Evolutionary conservation across 1,284 basidiomycete genomes (phyloP).

Genomic region (Vanrija pseudolonga): DNA sequence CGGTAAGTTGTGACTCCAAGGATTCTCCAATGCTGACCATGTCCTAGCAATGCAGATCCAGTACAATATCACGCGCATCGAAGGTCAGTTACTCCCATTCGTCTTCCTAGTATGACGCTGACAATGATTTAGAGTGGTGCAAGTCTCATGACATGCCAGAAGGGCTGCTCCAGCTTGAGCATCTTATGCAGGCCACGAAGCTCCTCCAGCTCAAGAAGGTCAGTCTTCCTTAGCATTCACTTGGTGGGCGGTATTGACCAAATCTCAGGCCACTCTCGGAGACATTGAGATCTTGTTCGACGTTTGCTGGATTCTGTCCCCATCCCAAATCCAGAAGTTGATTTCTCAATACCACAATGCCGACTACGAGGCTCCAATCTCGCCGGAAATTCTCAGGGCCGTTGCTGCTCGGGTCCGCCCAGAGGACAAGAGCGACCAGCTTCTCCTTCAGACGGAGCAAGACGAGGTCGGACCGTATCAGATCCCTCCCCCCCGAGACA

Average conservation of each 20-base stretch:
- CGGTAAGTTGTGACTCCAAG: conserved; percentile 57
- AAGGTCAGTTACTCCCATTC: conserved; percentile 48
- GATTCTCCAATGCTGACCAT: background rate
- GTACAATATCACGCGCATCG: conserved; percentile 96
- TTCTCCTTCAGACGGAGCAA: conserved; percentile 87
- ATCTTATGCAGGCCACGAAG: conserved; percentile 99
- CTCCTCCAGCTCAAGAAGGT: conserved; percentile 97
- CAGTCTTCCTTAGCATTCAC: conserved; percentile 20
- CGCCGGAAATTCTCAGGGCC: conserved; percentile 91
- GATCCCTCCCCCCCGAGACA: conserved; percentile 45
- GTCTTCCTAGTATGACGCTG: conserved; percentile 31
- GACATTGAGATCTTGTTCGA: conserved; percentile 99
- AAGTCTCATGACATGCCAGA: conserved; percentile 99
- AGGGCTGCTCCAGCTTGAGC: conserved; percentile 93
- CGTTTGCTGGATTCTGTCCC: conserved; percentile 99
- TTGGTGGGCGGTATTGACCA: background rate
- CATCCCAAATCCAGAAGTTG: conserved; percentile 98
- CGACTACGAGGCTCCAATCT: conserved; percentile 86
- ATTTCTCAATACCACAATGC: conserved; percentile 98
- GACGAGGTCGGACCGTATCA: conserved; percentile 81
- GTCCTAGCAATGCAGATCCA: conserved; percentile 93
- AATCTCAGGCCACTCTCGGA: conserved; percentile 68
- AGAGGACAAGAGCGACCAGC: conserved; percentile 91
- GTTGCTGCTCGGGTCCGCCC: conserved; percentile 90
- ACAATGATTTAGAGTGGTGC: conserved; percentile 60